Conservation (phyloP, 352 stramenopile genomes). For the Globisporangium apiculatum region DNA sequence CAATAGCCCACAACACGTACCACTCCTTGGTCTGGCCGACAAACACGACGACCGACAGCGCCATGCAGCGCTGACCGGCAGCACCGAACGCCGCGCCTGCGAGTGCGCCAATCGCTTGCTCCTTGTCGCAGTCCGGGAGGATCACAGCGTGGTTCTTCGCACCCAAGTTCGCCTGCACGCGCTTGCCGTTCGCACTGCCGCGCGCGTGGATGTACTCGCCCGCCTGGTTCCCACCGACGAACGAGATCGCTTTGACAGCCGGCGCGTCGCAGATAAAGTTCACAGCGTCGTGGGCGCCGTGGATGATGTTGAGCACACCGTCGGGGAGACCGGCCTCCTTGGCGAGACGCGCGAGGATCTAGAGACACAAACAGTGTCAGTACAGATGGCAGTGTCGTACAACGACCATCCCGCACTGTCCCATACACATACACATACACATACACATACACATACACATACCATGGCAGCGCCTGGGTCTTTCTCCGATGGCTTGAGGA, state of each 20-base stretch:
- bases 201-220: slow-evolving; percentile 93
- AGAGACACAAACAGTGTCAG: neutral
- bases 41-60: slow-evolving; percentile 92
- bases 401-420: no score
- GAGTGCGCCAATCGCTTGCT: slow-evolving; percentile 82
- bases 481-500: slow-evolving; percentile 96
- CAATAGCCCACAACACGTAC: slow-evolving; percentile 1
- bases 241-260: slow-evolving; percentile 94
- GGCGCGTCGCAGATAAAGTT: slow-evolving; percentile 94
- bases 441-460: neutral
- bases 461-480: slow-evolving; percentile 86
- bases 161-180: slow-evolving; percentile 94
- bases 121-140: slow-evolving; percentile 91
- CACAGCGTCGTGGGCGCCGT: slow-evolving; percentile 85
- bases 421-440: slow-evolving; percentile 11
- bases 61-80: slow-evolving; percentile 97
- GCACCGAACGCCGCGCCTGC: slow-evolving; percentile 93
- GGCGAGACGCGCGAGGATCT: slow-evolving; percentile 89
- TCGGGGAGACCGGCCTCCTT: slow-evolving; percentile 91
- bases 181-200: slow-evolving; percentile 87
- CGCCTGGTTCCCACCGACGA: slow-evolving; percentile 92
- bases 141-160: slow-evolving; percentile 99
- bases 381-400: neutral
- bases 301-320: slow-evolving; percentile 95
- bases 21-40: slow-evolving; percentile 93